Percentiles rank a stretch among this genome's conserved stretches.
phyloP scores from a whole-genome alignment of 345 rosid species.

The Salix brachista region DNA sequence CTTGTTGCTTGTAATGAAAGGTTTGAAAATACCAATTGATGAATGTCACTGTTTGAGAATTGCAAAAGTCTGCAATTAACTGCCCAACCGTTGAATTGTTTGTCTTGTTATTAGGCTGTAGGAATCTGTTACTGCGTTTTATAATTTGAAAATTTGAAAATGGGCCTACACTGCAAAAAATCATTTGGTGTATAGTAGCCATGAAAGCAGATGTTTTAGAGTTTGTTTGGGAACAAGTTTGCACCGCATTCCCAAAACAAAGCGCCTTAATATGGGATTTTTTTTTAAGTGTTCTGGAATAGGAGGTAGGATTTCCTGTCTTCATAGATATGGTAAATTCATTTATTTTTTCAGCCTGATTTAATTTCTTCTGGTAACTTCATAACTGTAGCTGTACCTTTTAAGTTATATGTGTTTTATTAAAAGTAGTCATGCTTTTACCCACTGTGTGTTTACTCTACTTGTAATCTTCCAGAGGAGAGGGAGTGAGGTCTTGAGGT shows the following conservation, averaged over 20 bases:
- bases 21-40: background rate
- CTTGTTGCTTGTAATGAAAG: background rate
- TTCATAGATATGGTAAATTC: background rate
- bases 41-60: background rate
- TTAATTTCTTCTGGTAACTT: background rate
- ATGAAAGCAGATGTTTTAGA: too few species aligned
- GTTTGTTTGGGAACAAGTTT: too few species aligned
- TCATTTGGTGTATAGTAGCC: background rate
- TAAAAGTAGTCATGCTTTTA: background rate
- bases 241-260: too few species aligned
- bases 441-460: too few species aligned
- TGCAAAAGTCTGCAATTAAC: background rate
- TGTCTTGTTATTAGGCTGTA: background rate
- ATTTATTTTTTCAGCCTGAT: background rate
- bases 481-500: too few species aligned
- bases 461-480: too few species aligned
- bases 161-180: background rate
- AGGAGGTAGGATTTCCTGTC: background rate
- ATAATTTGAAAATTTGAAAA: conserved; percentile 1
- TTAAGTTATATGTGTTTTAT: background rate
- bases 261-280: too few species aligned
- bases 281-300: too few species aligned
- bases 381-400: background rate
- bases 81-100: background rate
- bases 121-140: background rate